phyloP scores from a whole-genome alignment of 495 filamentous ascomycete genomes.

The Lasiosphaeria ovina region DNA sequence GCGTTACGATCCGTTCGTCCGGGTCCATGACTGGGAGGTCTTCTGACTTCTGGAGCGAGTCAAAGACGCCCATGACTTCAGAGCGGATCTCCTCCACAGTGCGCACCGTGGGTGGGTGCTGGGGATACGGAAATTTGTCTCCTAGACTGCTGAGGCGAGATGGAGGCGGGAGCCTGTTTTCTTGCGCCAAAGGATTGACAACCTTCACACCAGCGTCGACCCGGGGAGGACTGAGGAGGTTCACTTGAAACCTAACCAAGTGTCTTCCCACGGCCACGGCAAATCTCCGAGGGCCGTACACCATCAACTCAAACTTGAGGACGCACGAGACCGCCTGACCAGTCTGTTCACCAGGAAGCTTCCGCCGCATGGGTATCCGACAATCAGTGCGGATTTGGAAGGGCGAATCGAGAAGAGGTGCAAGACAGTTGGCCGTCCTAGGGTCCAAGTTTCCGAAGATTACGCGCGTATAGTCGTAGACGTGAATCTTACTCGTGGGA shows the following conservation, averaged over 20 bases:
- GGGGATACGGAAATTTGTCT: conserved; percentile 12
- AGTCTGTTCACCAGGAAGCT: conserved; percentile 49
- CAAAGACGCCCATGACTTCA: conserved; percentile 85
- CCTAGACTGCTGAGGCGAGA: conserved; percentile 16
- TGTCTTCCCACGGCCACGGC: conserved; percentile 61
- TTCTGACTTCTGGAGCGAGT: conserved; percentile 70
- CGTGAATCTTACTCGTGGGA: conserved; percentile 57
- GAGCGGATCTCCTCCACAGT: conserved; percentile 80
- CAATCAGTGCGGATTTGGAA: conserved; percentile 64
- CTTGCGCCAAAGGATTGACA: conserved; percentile 60
- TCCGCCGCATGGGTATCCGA: conserved; percentile 61
- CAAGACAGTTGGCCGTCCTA: conserved; percentile 64
- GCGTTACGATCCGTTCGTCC: conserved; percentile 58
- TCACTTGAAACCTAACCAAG: conserved; percentile 62
- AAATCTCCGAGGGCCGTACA: conserved; percentile 75
- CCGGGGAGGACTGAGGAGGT: conserved; percentile 59
- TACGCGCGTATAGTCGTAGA: conserved; percentile 64
- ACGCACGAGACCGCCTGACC: conserved; percentile 50
- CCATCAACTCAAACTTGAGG: conserved; percentile 63
- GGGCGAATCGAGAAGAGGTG: conserved; percentile 65
- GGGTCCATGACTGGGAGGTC: conserved; percentile 75
- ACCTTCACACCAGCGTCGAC: conserved; percentile 64
- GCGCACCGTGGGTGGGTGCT: conserved; percentile 39
- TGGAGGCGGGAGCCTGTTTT: conserved; percentile 40
- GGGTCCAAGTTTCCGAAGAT: conserved; percentile 75